phyloP scores from a whole-genome alignment of 202 grass and related monocot genomes.

The Saccharum hybrid region DNA sequence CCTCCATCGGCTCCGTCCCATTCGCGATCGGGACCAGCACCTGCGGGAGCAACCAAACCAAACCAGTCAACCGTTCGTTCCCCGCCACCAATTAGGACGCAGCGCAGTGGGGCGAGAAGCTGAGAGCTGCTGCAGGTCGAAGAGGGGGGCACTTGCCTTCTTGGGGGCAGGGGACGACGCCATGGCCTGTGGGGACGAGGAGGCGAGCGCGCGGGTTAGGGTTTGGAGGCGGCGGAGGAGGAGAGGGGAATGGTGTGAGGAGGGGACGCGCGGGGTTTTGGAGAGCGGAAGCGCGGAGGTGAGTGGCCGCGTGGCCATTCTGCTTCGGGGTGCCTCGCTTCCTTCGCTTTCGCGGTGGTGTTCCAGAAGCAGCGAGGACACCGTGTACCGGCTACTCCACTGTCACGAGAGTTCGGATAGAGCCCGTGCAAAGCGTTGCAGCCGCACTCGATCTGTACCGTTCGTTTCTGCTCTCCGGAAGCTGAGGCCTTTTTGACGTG shows the following conservation, averaged over 20 bases:
- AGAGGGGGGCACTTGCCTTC: conserved; percentile 29
- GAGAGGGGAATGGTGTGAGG: conserved; percentile 18
- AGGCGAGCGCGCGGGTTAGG: conserved; percentile 50
- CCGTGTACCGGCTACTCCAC: no score
- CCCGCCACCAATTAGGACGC: background rate
- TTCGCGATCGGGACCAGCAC: conserved; percentile 84
- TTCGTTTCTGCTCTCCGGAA: no score
- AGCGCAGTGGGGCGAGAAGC: background rate
- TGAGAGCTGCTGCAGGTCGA: background rate
- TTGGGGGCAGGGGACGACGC: conserved; percentile 47
- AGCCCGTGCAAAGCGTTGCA: no score
- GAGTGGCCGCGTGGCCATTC: conserved; percentile 65
- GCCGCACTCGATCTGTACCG: no score
- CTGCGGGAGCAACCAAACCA: conserved; percentile 37
- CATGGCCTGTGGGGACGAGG: conserved; percentile 48
- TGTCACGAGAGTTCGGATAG: no score
- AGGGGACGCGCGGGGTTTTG: conserved; percentile 9
- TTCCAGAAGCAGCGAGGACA: conserved; percentile 39
- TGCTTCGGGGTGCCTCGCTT: background rate
- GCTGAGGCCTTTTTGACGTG: no score
- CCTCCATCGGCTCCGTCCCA: conserved; percentile 93
- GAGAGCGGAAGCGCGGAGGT: conserved; percentile 29
- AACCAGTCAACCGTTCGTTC: background rate
- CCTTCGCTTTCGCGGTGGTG: background rate
- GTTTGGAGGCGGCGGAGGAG: conserved; percentile 48